Base-by-base conservation (phyloP, 805 yeast genomes). In the Ogataea ganodermae region DNA sequence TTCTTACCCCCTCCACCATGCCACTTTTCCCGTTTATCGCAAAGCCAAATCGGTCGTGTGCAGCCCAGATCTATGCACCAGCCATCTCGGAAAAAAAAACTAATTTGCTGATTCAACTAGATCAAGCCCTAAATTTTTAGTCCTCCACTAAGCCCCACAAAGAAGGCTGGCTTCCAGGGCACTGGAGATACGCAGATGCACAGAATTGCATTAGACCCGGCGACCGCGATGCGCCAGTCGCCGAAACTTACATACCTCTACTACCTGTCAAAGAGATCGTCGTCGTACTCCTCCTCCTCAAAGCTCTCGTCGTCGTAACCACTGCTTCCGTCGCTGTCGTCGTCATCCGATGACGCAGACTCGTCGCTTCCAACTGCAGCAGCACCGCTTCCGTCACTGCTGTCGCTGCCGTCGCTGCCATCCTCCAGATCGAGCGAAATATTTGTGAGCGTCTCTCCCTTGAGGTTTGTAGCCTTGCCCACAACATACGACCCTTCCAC, bases 401-500 rank as follows among this genome's bases (percentile, higher is more conserved):
- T 33, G 6, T 38, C 42, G 32, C 27, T 28, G 42, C 17, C 42
- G 6, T 35, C 39, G 13, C 10, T 14, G 24, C 59, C 63, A 37
- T 57, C 66, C 23, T 66, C 58, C 27, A 56, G 60, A 27, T 61
- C 66, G 40, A 74, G 55, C 4, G 68, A 61, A 17, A 73, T 52
- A 44, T 67, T 69, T 54, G 61, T 66, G 58, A 64, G 62, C 12
- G 66, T 71, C 56, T 62, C 75, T 41, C 67, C 74, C 52, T 75
- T 77, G 50, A 72, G 59, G 40, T 58, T 66, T 2, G 69, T 71
- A 44, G 83, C 82, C 57, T 78, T 71, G 2, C 78, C 73, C 18
- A 94, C 91, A 16, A 72, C 73, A 62, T 83, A 89, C 1, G 82
- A 73, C 8, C 95, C 88, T 66, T 91, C 98, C 21, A 94, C 85